Conservation (phyloP, 257 asterid species). For the Scutellaria barbata region DNA sequence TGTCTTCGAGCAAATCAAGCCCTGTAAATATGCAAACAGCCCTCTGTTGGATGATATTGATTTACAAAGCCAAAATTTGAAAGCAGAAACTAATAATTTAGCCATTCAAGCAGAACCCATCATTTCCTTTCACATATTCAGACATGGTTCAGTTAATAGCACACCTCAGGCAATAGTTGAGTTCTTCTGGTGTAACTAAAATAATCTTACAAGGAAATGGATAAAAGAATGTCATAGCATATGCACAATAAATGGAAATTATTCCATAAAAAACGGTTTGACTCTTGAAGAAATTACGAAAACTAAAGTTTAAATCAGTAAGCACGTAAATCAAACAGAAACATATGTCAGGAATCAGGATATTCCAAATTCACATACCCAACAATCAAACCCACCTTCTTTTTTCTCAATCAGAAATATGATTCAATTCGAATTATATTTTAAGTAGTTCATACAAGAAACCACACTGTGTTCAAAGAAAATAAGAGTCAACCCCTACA, state of each 20-base stretch:
- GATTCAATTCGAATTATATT: neutral
- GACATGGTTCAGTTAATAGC: neutral
- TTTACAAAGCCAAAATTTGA: slow-evolving; percentile 19
- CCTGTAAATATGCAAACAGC: slow-evolving; percentile 37
- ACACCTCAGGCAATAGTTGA: neutral
- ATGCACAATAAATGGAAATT: neutral
- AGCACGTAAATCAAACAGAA: neutral
- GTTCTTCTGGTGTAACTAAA: neutral
- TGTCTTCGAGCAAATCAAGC: slow-evolving; percentile 24
- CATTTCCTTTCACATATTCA: neutral
- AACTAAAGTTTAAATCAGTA: neutral
- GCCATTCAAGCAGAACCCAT: slow-evolving; percentile 14
- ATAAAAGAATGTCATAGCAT: neutral
- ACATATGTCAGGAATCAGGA: neutral
- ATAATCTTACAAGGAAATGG: neutral
- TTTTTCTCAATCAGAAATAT: slow-evolving; percentile 6
- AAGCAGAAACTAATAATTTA: slow-evolving; percentile 14
- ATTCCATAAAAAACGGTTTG: too few species aligned
- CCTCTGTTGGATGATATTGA: slow-evolving; percentile 23
- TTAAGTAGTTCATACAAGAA: neutral
- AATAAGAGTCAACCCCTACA: slow-evolving; percentile 6
- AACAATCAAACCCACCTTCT: neutral
- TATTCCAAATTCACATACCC: too few species aligned
- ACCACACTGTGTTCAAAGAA: slow-evolving; percentile 4
- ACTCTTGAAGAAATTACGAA: slow-evolving; percentile 16